phyloP scores from a whole-genome alignment of 2,329 filamentous ascomycete genomes.

The Byssochlamys sp. region DNA sequence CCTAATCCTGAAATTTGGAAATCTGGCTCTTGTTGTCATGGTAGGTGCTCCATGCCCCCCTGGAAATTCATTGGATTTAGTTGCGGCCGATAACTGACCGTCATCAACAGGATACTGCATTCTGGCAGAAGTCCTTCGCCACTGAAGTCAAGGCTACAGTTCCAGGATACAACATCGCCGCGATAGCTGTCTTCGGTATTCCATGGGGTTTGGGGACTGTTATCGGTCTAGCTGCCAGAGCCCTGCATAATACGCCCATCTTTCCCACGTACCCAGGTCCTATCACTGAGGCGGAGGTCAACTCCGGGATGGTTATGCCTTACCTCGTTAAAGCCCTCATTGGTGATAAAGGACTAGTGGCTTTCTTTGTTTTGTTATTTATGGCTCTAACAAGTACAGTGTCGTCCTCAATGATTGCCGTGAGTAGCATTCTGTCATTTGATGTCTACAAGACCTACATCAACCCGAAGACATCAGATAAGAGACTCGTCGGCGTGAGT shows the following conservation, averaged over 20 bases:
- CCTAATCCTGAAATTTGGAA: conserved; percentile 41
- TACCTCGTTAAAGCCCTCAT: conserved; percentile 37
- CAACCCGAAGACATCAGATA: conserved; percentile 38
- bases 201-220: conserved; percentile 41
- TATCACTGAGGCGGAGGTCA: conserved; percentile 34
- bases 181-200: conserved; percentile 38
- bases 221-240: conserved; percentile 37
- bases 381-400: conserved; percentile 45
- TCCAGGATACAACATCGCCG: conserved; percentile 39
- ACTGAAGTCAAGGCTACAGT: conserved; percentile 40
- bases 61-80: neutral
- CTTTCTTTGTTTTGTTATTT: conserved; percentile 41
- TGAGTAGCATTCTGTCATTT: conserved; percentile 42
- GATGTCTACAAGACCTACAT: conserved; percentile 45
- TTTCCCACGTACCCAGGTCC: conserved; percentile 36
- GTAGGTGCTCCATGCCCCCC: conserved; percentile 10
- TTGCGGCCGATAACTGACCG: neutral
- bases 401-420: conserved; percentile 43
- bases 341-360: conserved; percentile 34
- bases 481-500: conserved; percentile 34
- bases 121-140: conserved; percentile 46
- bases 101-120: conserved; percentile 35
- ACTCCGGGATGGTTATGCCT: conserved; percentile 40
- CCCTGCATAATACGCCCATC: conserved; percentile 38
- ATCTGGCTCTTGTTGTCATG: conserved; percentile 43